Conservation (phyloP, 1,284 basidiomycete species). For the Trichosporon sp. region DNA sequence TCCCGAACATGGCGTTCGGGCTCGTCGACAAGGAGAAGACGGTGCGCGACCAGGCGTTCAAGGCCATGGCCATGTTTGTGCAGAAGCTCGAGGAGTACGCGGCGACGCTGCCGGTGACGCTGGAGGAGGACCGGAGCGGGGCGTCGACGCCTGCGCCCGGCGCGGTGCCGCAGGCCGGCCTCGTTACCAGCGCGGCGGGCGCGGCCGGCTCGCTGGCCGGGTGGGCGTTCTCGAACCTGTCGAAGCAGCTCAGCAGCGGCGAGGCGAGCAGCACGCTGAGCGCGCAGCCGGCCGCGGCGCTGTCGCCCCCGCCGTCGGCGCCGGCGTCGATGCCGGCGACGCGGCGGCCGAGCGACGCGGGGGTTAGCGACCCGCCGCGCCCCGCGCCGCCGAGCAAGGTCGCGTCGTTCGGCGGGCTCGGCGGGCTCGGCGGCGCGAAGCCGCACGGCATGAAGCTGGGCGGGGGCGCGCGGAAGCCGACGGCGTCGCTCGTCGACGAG, state of each 20-base stretch:
- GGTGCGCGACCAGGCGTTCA: constrained; percentile 91
- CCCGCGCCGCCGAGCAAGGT: not conserved
- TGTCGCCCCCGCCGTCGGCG: constrained; percentile 9
- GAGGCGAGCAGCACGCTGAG: constrained; percentile 67
- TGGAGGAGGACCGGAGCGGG: constrained; percentile 43
- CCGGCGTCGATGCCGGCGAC: not conserved
- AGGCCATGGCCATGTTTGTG: constrained; percentile 78
- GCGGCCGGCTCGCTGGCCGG: constrained; percentile 85
- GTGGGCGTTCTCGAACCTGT: constrained; percentile 86
- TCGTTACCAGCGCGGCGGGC: constrained; percentile 79
- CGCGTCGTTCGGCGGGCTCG: constrained; percentile 11
- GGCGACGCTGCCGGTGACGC: constrained; percentile 71
- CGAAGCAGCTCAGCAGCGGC: constrained; percentile 68
- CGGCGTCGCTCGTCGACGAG: constrained; percentile 55
- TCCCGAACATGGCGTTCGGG: constrained; percentile 74
- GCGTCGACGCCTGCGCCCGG: constrained; percentile 20
- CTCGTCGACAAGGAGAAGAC: constrained; percentile 88
- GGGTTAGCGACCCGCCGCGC: not conserved
- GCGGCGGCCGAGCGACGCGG: not conserved
- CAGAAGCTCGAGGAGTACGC: constrained; percentile 76
- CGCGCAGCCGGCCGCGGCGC: constrained; percentile 29
- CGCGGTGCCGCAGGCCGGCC: constrained; percentile 50
- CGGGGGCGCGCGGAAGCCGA: constrained; percentile 47
- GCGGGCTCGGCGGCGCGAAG: too few relatives aligned
- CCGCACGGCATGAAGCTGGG: constrained; percentile 63